phyloP scores from a whole-genome alignment of 2,329 filamentous ascomycete species.

The Trichophyton equinum region DNA sequence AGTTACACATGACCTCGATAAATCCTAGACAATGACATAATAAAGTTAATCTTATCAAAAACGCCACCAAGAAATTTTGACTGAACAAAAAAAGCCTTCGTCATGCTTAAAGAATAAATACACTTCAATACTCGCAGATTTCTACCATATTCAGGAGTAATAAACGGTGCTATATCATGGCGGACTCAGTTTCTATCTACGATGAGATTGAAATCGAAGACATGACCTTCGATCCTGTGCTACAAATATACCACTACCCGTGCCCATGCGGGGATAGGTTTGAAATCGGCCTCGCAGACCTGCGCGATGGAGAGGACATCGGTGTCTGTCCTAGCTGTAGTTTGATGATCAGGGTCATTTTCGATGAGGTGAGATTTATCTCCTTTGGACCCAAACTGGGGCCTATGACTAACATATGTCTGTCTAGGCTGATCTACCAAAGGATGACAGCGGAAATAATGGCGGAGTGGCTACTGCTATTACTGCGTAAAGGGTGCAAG shows the following conservation, averaged over 20 bases:
- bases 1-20: not conserved
- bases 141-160: not conserved
- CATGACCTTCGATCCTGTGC: constrained; percentile 74
- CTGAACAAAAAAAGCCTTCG: not conserved
- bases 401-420: not conserved
- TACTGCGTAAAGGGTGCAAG: not conserved
- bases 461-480: constrained; percentile 20
- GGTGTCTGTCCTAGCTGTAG: constrained; percentile 97
- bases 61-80: not conserved
- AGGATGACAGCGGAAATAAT: constrained; percentile 25
- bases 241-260: constrained; percentile 88
- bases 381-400: not conserved
- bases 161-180: constrained; percentile 36
- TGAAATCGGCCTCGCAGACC: constrained; percentile 72
- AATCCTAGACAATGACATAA: not conserved
- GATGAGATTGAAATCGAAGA: constrained; percentile 99
- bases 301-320: constrained; percentile 82
- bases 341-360: constrained; percentile 91
- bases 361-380: constrained; percentile 54
- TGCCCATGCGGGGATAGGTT: constrained; percentile 97
- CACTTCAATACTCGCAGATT: not conserved
- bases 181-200: constrained; percentile 64
- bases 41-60: not conserved
- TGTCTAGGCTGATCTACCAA: constrained; percentile 40
- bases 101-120: not conserved